phyloP scores from a whole-genome alignment of 2,329 filamentous ascomycete species.

The Aspergillus proliferans region DNA sequence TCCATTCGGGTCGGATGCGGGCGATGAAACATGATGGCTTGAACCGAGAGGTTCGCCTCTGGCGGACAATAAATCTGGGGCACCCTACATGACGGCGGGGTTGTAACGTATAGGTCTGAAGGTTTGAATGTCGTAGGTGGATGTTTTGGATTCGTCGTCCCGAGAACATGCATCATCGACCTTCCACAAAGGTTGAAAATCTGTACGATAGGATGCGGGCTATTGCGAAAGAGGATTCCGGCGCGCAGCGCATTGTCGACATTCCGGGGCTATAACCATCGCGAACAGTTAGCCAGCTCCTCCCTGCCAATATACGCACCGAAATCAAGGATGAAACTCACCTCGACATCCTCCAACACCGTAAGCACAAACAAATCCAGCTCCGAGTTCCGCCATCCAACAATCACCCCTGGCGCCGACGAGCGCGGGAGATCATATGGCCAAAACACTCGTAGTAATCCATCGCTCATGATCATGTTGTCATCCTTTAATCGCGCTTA shows the following conservation, averaged over 20 bases:
- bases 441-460: conserved; percentile 98
- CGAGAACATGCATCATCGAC: conserved; percentile 75
- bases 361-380: conserved; percentile 86
- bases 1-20: conserved; percentile 87
- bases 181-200: conserved; percentile 82
- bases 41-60: conserved; percentile 64
- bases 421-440: conserved; percentile 74
- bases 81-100: conserved; percentile 45
- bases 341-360: conserved; percentile 84
- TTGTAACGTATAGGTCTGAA: conserved; percentile 61
- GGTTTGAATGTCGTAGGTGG: conserved; percentile 53
- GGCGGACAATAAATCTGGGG: conserved; percentile 66
- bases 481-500: conserved; percentile 50
- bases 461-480: conserved; percentile 65
- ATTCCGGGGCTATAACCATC: conserved; percentile 54
- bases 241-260: conserved; percentile 84
- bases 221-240: conserved; percentile 75
- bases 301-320: neutral
- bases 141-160: conserved; percentile 63
- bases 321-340: conserved; percentile 38
- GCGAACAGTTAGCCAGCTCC: neutral
- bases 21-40: conserved; percentile 82
- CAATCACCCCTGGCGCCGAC: conserved; percentile 72
- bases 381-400: conserved; percentile 92
- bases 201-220: conserved; percentile 69